Base-by-base conservation (phyloP, 371 early-diverging fungal species). In the Apophysomyces ossiformis region DNA sequence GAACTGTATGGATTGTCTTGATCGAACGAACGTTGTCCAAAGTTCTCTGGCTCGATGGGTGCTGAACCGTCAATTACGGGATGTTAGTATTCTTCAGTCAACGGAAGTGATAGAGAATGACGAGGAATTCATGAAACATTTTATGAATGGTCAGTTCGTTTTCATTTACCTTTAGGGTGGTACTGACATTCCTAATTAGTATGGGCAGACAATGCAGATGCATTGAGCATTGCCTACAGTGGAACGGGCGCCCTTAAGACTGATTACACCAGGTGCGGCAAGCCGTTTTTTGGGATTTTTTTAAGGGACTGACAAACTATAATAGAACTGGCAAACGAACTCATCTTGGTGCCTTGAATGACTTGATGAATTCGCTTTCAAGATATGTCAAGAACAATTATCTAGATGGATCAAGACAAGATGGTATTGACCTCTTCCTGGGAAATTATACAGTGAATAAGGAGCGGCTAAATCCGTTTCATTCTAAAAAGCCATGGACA, bases 1-100 rank as follows among this genome's bases (percentile, higher is more conserved):
- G 4, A 99, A 99, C 75, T 99, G 99, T 75, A 98, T 99, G 91
- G 99, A 99, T 82, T 99, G 99, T 72, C 78, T 99, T 38, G 99
- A 99, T 77, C 88, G 99, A 69, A 99, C 99, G 37, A 99, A 99
- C 74, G 97, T 99, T 0, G 95, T 97, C 1, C 99, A 99, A 73
- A 92, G 90, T 37, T 89, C 93, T 13, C 68, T 98, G 13, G 95
- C 93, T 4, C 83, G 91, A 43, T 76, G 81, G 64, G 73, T 89
- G 0, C 74, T 95, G 38, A 86, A 82, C 39, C 71, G 75, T 37
- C 93, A 94, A 61, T 70, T 94, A 43, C 85, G 86, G 15, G 84
- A 87, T 2, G 58, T 85, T 0, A 87, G 86, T n/a, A 75, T 93
- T 18, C 68, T 94, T n/a, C 75, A 76, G 3, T 69, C 84, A 11